These are phyloP conservation scores for Malassezia psittaci DNA, from an alignment of 1,284 basidiomycete species.

Conservation along the genomic window DNA sequence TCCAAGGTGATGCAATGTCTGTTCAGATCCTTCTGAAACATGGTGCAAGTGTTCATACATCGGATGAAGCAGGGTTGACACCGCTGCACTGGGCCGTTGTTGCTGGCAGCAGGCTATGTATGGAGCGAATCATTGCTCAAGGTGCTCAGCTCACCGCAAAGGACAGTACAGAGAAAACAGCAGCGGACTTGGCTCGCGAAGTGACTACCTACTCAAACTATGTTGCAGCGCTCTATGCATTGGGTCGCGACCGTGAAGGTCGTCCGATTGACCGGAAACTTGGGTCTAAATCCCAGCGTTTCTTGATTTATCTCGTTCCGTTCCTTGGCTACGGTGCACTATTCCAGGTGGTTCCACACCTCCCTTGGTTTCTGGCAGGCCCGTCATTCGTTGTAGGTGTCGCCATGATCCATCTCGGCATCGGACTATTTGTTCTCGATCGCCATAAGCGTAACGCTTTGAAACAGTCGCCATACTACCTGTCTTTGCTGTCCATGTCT, in stretches of 20 bases:
- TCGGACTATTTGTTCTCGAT: conserved; percentile 18
- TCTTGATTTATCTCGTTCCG: conserved; percentile 66
- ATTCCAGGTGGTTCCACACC: conserved; percentile 66
- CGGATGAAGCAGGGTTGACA: conserved; percentile 72
- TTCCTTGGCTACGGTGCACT: conserved; percentile 68
- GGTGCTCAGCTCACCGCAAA: conserved; percentile 72
- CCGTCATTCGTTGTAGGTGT: conserved; percentile 67
- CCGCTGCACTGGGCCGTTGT: conserved; percentile 99
- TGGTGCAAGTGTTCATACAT: conserved; percentile 65
- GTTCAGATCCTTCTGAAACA: conserved; percentile 82
- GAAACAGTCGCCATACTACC: conserved; percentile 65
- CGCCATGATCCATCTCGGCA: conserved; percentile 81
- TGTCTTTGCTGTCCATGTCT: conserved; percentile 57
- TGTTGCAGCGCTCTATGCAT: conserved; percentile 75
- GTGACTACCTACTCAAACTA: conserved; percentile 70
- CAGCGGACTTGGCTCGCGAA: conserved; percentile 87
- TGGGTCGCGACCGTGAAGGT: conserved; percentile 55
- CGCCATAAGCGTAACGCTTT: conserved; percentile 27
- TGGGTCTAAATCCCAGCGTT: not conserved
- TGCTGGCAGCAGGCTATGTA: conserved; percentile 74
- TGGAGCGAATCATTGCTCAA: conserved; percentile 70
- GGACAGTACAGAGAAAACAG: conserved; percentile 74
- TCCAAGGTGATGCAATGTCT: conserved; percentile 91
- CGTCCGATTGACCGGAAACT: conserved; percentile 23
- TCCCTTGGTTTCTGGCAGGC: conserved; percentile 82